Percentiles rank a stretch among this genome's conserved stretches.
phyloP scores from a whole-genome alignment of 768 basidiomycete genomes.

The Suillus tomentosus region DNA sequence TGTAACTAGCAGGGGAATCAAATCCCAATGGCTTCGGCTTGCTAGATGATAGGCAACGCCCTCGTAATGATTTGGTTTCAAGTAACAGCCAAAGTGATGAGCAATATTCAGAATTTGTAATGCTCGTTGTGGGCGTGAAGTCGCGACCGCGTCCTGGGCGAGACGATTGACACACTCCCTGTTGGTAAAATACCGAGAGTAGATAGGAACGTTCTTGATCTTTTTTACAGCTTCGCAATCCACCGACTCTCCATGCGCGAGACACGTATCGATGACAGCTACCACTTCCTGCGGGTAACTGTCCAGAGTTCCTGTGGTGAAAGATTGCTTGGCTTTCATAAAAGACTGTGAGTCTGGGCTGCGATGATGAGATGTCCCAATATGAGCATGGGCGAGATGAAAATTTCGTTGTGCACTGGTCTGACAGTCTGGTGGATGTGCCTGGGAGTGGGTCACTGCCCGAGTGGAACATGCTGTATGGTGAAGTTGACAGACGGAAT shows the following conservation, averaged over 20 bases:
- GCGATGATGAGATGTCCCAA: slow-evolving; percentile 5
- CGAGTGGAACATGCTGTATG: slow-evolving; percentile 28
- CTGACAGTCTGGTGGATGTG: slow-evolving; percentile 17
- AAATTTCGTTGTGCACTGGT: slow-evolving; percentile 12
- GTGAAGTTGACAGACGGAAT: slow-evolving; percentile 13
- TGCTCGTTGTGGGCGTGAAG: slow-evolving; percentile 42
- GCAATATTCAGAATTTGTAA: slow-evolving; percentile 50
- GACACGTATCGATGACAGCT: slow-evolving; percentile 28
- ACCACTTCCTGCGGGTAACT: slow-evolving; percentile 28
- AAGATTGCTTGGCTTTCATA: slow-evolving; percentile 2
- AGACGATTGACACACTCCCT: slow-evolving; percentile 34
- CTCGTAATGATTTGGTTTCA: slow-evolving; percentile 63
- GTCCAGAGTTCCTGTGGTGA: slow-evolving; percentile 10
- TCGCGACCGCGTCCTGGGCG: slow-evolving; percentile 36
- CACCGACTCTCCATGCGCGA: slow-evolving; percentile 17
- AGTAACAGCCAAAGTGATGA: slow-evolving; percentile 47
- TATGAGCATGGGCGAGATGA: slow-evolving; percentile 10
- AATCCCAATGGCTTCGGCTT: slow-evolving; percentile 47
- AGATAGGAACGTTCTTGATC: slow-evolving; percentile 26
- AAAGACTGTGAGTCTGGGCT: slow-evolving; percentile 1
- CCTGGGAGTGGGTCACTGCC: slow-evolving; percentile 20
- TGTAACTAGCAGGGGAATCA: slow-evolving; percentile 48
- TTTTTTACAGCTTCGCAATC: slow-evolving; percentile 8
- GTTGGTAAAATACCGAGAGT: slow-evolving; percentile 33
- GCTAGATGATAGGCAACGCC: slow-evolving; percentile 52